Evolutionary conservation across 192 early-diverging fungal species (phyloP), one percentile per base, ranked within the genome.

Genomic region (Umbelopsis sp.): DNA sequence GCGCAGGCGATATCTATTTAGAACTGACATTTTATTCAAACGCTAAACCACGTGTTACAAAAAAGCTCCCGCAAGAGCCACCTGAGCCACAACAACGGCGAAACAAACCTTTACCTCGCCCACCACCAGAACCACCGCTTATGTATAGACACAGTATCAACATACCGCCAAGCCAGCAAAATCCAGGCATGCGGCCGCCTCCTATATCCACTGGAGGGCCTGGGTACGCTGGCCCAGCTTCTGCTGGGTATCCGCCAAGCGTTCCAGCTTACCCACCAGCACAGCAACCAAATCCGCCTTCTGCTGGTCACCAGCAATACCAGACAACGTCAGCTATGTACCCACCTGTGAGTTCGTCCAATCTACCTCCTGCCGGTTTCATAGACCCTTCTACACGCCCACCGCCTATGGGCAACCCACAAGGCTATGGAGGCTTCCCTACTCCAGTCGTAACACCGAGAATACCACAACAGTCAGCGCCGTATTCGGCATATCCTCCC

Each of bases 11-110:
- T 22, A 73, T 86, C 33, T 86, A 84, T 51, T 72, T 86, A 21
- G 84, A 86, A 47, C 45, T 86, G 47, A 86, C 84, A 18, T 86
- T 83, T 50, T 86, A 86, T 68, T 71, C 82, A 61, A 5, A 69
- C 79, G 23, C 80, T 80, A 61, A 61, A 61, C 55, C 55, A 61
- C 55, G 55, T 61, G 55, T 13, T 35, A 16, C 23, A 25, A 61
- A 61, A 61, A 30, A 33, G 12, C 55, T 61, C 4, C 55, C 48
- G 15, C 48, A 49, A 49, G 48, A 49, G 48, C 48, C 55, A 12
- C 23, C 55, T 27, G 55, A 61, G 55, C 55, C 55, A 61, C 55
- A 61, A 35, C 30, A 61, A 33, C 55, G 55, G 16, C 27, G 55
- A 61, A 61, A 61, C 30, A 61, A 61, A 61, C 55, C 55, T 61